Evolutionary conservation across 2,329 filamentous ascomycete genomes (phyloP).

Genomic region (Pestalotiopsis sp.): DNA sequence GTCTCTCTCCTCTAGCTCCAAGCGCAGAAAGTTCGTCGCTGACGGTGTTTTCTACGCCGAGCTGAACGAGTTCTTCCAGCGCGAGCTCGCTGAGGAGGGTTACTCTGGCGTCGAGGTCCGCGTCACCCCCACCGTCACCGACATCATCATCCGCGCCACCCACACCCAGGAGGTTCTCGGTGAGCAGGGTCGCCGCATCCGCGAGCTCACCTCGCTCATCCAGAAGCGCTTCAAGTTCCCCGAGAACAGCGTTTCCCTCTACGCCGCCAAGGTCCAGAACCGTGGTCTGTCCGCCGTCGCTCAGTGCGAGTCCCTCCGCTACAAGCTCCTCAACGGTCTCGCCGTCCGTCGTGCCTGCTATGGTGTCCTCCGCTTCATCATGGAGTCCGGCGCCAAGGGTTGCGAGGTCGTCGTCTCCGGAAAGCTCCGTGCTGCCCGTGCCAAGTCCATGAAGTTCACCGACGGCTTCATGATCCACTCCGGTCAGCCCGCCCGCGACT

Average conservation of each 20-base stretch:
- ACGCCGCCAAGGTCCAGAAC: slow-evolving; percentile 99
- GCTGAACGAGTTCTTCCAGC: slow-evolving; percentile 99
- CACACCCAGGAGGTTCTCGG: slow-evolving; percentile 99
- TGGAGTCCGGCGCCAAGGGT: slow-evolving; percentile 99
- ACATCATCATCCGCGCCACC: slow-evolving; percentile 99
- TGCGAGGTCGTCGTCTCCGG: slow-evolving; percentile 99
- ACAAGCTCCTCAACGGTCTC: slow-evolving; percentile 99
- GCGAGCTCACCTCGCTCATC: slow-evolving; percentile 99
- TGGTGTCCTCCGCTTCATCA: slow-evolving; percentile 99
- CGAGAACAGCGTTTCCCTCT: slow-evolving; percentile 99
- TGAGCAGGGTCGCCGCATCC: slow-evolving; percentile 99
- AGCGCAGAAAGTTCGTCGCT: slow-evolving; percentile 92
- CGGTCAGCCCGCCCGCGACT: slow-evolving; percentile 98
- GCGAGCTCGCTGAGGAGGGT: slow-evolving; percentile 99
- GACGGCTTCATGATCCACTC: slow-evolving; percentile 99
- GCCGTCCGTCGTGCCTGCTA: slow-evolving; percentile 99
- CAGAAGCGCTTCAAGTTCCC: slow-evolving; percentile 99
- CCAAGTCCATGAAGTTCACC: slow-evolving; percentile 99
- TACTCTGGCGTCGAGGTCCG: slow-evolving; percentile 99
- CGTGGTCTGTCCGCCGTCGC: slow-evolving; percentile 99
- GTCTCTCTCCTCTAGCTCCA: slow-evolving; percentile 62
- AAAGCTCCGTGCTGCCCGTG: slow-evolving; percentile 98
- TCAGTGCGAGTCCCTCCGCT: slow-evolving; percentile 99
- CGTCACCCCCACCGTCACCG: slow-evolving; percentile 99
- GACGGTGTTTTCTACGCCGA: slow-evolving; percentile 99